Conservation (phyloP, 805 yeast genomes). For the Candida insectalens region DNA sequence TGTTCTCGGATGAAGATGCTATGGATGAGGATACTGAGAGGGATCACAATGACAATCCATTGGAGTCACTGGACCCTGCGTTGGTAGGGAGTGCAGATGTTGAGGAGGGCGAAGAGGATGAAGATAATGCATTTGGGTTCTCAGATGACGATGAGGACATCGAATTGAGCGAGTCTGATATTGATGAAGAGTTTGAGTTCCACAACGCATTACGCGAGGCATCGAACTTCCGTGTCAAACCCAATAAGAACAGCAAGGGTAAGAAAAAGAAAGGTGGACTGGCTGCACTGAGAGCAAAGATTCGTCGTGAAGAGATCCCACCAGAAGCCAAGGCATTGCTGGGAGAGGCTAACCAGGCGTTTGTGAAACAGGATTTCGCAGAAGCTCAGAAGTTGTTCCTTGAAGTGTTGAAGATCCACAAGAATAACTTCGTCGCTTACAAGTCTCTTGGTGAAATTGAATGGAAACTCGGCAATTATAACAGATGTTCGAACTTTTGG, state of each 20-base stretch:
- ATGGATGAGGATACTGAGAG: constrained; percentile 11
- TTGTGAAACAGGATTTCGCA: constrained; percentile 52
- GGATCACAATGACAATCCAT: constrained; percentile 10
- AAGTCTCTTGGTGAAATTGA: constrained; percentile 82
- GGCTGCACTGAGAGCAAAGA: constrained; percentile 28
- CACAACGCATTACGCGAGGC: constrained; percentile 62
- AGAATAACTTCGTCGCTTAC: constrained; percentile 74
- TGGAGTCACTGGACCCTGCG: constrained; percentile 8
- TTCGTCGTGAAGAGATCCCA: constrained; percentile 38
- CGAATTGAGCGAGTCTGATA: constrained; percentile 22
- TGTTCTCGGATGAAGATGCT: constrained; percentile 14
- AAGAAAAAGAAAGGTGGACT: constrained; percentile 25
- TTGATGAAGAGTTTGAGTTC: constrained; percentile 37
- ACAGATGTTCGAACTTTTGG: constrained; percentile 77
- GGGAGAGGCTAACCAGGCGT: constrained; percentile 73
- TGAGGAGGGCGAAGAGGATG: constrained; percentile 13
- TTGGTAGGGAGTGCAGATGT: constrained; percentile 9
- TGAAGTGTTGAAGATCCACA: constrained; percentile 70
- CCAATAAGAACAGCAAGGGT: constrained; percentile 24
- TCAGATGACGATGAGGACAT: constrained; percentile 23
- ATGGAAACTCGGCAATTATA: constrained; percentile 50
- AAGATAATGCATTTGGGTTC: constrained; percentile 18
- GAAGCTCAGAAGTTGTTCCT: constrained; percentile 50
- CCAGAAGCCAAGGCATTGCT: constrained; percentile 65
- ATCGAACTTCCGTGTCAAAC: constrained; percentile 46